Evolutionary conservation across 2,329 filamentous ascomycete species (phyloP).

Genomic region (Juglanconis oblonga): DNA sequence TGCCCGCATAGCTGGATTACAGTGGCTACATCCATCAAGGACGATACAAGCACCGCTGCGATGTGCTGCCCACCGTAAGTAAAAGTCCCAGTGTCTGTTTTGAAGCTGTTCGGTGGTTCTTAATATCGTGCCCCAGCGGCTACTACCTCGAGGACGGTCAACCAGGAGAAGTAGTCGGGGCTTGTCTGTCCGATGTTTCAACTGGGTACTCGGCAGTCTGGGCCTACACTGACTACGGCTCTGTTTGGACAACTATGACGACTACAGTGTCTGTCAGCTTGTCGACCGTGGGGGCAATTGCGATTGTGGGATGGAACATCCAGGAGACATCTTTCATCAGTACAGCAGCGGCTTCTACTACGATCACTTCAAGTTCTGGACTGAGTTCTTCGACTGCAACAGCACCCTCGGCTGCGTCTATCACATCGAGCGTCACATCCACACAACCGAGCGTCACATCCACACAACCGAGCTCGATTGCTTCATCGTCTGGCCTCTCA

Average conservation of each 20-base stretch:
- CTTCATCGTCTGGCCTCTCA: too few species aligned
- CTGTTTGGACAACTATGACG: background rate
- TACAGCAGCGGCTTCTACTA: too few species aligned
- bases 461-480: too few species aligned
- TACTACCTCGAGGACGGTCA: background rate
- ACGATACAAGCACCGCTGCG: background rate
- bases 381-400: too few species aligned
- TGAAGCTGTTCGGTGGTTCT: background rate
- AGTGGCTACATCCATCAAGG: background rate
- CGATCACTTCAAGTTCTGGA: too few species aligned
- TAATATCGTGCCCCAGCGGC: background rate
- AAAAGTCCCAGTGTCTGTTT: background rate
- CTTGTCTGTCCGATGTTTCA: background rate
- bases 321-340: background rate
- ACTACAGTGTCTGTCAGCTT: background rate
- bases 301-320: slow-evolving; percentile 8
- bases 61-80: slow-evolving; percentile 2
- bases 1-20: background rate
- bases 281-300: background rate
- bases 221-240: background rate
- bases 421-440: too few species aligned
- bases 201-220: background rate
- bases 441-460: too few species aligned
- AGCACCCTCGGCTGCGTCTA: too few species aligned
- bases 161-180: background rate